Base-by-base conservation (phyloP, 352 stramenopile genomes). In the Phytophthora brassicae region DNA sequence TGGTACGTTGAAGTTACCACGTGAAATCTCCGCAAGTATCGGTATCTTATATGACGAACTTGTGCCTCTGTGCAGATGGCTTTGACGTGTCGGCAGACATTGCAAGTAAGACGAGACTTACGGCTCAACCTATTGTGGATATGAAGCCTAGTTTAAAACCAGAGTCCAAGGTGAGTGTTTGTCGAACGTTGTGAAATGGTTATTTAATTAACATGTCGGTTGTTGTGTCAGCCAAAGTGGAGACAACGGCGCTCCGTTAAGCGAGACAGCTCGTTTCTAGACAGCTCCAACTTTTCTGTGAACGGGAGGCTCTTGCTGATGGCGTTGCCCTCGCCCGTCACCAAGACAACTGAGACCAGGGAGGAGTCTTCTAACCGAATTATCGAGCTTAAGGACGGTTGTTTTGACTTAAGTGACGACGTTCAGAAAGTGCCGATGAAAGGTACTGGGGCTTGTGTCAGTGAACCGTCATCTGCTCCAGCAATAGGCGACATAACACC, bases 241-340 rank as follows among this genome's bases (percentile, higher is more conserved):
- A 70, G 53, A 36, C 66, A 83, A 60, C 79, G 79, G 20, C 67
- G 76, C 29, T 89, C 77, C 7, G 56, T 86, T 4, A 89, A 89
- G 60, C 72, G 79, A 28, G 77, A 89, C 56, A 81, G 74, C 51
- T 82, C 76, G 12, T 82, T 89, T 44, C 58, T 86, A 24, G 79
- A 85, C 28, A 66, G 53, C 39, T 61, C 41, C 12, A 62, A 36
- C 47, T 68, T 42, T 64, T 48, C 56, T 9, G 54, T 59, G 22
- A 66, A 68, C 22, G 42, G 52, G 1, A 60, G 53, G 24, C 52
- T 74, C 29, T 51, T 68, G 60, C 47, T 76, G 17, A 66, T 48
- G 51, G 23, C 68, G 17, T 64, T 57, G 13, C 41, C 48, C 2
- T 26, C 33, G 3, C 11, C 38, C 12, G 36, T 44, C 17, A 17